These are phyloP conservation scores for Ceratobasidium sp. DNA, from an alignment of 1,284 basidiomycete genomes.

Conservation along the genomic window DNA sequence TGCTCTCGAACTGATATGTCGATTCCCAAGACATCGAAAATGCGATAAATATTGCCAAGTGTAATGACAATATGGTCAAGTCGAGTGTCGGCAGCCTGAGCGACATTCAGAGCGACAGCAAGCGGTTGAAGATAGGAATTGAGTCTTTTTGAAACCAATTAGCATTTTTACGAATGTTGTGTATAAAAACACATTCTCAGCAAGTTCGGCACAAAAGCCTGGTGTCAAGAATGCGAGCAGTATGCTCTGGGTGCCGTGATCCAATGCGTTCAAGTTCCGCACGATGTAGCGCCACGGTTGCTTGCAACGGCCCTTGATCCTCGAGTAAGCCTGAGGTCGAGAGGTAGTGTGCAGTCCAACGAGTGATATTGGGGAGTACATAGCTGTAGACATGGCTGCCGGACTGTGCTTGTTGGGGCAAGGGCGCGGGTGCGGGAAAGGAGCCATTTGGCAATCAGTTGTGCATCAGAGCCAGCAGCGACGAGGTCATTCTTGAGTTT, in stretches of 20 bases:
- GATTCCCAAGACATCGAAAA: not conserved
- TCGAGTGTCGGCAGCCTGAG: slow-evolving; percentile 1
- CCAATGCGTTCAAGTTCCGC: not conserved
- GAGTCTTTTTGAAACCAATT: not conserved
- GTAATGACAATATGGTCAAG: slow-evolving; percentile 16
- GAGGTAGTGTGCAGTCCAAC: slow-evolving; percentile 7
- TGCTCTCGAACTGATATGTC: not conserved
- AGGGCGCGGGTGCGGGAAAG: slow-evolving; percentile 50
- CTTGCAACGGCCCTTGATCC: not conserved
- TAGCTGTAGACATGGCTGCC: not conserved
- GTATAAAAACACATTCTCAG: not conserved
- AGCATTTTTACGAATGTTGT: not conserved
- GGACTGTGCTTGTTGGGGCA: slow-evolving; percentile 45
- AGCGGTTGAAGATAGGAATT: slow-evolving; percentile 8
- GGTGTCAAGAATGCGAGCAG: not conserved
- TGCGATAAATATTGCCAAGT: slow-evolving; percentile 1
- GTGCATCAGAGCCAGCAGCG: not conserved
- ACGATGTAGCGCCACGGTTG: not conserved
- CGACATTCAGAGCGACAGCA: slow-evolving; percentile 20
- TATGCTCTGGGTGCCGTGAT: not conserved
- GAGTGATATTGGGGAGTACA: not conserved
- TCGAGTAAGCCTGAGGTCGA: not conserved
- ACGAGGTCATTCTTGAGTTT: slow-evolving; percentile 36
- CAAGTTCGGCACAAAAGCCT: slow-evolving; percentile 7
- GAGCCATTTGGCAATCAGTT: slow-evolving; percentile 54